Conservation (phyloP, 768 basidiomycete species). For the Trametes villosa region DNA sequence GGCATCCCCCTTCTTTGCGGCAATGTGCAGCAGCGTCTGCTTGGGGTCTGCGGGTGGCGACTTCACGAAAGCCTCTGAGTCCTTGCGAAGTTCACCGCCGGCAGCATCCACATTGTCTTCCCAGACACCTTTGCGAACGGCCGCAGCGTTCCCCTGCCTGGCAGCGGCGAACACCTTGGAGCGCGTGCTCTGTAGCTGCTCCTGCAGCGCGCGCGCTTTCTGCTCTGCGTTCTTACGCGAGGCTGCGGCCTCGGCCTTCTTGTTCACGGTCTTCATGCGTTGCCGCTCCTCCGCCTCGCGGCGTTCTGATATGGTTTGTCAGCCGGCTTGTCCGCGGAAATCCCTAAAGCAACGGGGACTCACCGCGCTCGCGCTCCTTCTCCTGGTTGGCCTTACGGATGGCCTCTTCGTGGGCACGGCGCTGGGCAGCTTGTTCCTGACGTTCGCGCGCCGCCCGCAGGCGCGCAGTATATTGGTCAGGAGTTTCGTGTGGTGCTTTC, state of each 20-base stretch:
- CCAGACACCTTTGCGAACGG: slow-evolving; percentile 69
- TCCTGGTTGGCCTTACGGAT: slow-evolving; percentile 50
- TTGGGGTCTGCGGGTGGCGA: slow-evolving; percentile 52
- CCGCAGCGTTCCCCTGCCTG: slow-evolving; percentile 52
- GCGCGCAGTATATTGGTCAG: slow-evolving; percentile 57
- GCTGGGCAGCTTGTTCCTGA: slow-evolving; percentile 56
- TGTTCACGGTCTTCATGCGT: slow-evolving; percentile 55
- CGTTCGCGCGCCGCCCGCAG: slow-evolving; percentile 55
- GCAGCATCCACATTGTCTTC: slow-evolving; percentile 71
- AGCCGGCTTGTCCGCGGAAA: background rate
- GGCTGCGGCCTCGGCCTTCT: slow-evolving; percentile 57
- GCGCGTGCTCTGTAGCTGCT: slow-evolving; percentile 58
- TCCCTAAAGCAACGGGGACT: background rate
- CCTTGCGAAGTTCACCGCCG: slow-evolving; percentile 68
- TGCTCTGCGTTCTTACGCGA: slow-evolving; percentile 55
- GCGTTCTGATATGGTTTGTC: slow-evolving; percentile 44
- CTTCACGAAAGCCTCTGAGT: slow-evolving; percentile 56
- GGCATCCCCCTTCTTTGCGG: slow-evolving; percentile 54
- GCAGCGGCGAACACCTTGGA: slow-evolving; percentile 70
- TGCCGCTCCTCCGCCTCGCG: slow-evolving; percentile 60
- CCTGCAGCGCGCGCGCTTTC: slow-evolving; percentile 48
- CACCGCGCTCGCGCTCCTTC: slow-evolving; percentile 57
- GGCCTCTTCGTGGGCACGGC: slow-evolving; percentile 53
- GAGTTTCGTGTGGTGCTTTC: slow-evolving; percentile 44
- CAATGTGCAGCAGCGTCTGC: slow-evolving; percentile 76